Base-by-base conservation (phyloP, 1,284 basidiomycete species). In the Tilletia indica region DNA sequence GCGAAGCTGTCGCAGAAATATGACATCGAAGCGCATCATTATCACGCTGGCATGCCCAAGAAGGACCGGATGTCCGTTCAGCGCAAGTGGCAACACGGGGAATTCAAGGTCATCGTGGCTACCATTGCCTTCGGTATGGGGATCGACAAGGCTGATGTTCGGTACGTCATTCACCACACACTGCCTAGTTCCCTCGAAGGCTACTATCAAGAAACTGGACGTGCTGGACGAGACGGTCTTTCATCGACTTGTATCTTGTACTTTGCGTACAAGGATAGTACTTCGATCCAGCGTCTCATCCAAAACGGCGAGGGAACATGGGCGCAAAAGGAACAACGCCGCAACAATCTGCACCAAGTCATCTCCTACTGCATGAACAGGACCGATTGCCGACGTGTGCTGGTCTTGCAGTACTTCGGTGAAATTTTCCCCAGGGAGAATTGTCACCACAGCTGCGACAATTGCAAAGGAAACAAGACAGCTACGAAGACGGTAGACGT, bases 111-210 rank as follows among this genome's bases (percentile, higher is more conserved):
- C 73, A 93, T 99, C 71, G 93, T 97, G 42, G 96, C 95, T 0
- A 99, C 96, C 48, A 86, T 86, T 71, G 86, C 75, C 31, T 98
- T 98, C 83, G 96, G 96, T 9, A 97, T 99, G 96, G 96, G 95
- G 19, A 95, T 98, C 73, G 94, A 98, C 86, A 97, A 97, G 83
- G 86, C 90, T 0, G 89, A 93, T 78, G 92, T 92, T 8, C 89
- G 91, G 73, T 92, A 88, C 79, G 92, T 94, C 68, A 89, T 93
- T 69, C 93, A 94, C 79, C 88, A 90, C 72, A 87, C 88, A 12
- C 75, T 92, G 21, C 91, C 93, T 1, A 87, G 87, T 69, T 89
- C 89, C 8, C 85, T 93, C 70, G 91, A 92, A 71, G 90, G 89
- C 34, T 83, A 92, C 80, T 92, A 91, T 78, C 92, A 93, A 85